These are phyloP conservation scores for Malania oleifera DNA, from an alignment of 164 flowering plant genomes.

Conservation along the genomic window DNA sequence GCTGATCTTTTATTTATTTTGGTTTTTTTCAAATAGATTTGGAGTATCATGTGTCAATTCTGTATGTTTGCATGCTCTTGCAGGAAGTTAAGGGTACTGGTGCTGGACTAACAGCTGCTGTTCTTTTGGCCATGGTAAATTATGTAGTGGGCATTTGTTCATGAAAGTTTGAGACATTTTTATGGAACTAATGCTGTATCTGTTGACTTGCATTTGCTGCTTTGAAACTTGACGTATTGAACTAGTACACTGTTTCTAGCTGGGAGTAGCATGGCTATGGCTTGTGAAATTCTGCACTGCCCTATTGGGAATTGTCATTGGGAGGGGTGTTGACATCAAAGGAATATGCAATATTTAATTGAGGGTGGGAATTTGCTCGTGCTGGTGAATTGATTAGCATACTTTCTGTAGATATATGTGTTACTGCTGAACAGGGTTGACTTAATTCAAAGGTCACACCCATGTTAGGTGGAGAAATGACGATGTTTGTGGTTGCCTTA, in stretches of 20 bases:
- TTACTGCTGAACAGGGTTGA: neutral
- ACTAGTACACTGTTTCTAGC: neutral
- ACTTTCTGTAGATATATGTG: too few relatives aligned
- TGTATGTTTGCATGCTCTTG: conserved; percentile 5
- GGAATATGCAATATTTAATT: too few relatives aligned
- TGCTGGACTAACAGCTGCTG: conserved; percentile 95
- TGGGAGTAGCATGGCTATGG: too few relatives aligned
- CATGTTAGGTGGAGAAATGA: neutral
- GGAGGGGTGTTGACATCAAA: too few relatives aligned
- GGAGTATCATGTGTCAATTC: neutral
- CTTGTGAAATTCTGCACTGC: too few relatives aligned
- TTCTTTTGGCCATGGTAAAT: conserved; percentile 90
- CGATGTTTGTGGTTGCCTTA: neutral
- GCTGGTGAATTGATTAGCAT: too few relatives aligned
- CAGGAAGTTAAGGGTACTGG: conserved; percentile 98
- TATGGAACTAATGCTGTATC: neutral
- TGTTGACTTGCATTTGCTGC: neutral
- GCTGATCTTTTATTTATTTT: neutral
- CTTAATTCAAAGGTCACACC: neutral
- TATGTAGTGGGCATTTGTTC: conserved; percentile 8
- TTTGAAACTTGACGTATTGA: neutral
- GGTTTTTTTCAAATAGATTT: too few relatives aligned
- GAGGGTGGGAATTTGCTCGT: too few relatives aligned
- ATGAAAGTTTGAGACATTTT: too few relatives aligned
- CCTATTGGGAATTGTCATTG: too few relatives aligned